Evolutionary conservation across 768 basidiomycete genomes (phyloP), one percentile per base, ranked within the genome.

Genomic region (Rhodotorula graminis): DNA sequence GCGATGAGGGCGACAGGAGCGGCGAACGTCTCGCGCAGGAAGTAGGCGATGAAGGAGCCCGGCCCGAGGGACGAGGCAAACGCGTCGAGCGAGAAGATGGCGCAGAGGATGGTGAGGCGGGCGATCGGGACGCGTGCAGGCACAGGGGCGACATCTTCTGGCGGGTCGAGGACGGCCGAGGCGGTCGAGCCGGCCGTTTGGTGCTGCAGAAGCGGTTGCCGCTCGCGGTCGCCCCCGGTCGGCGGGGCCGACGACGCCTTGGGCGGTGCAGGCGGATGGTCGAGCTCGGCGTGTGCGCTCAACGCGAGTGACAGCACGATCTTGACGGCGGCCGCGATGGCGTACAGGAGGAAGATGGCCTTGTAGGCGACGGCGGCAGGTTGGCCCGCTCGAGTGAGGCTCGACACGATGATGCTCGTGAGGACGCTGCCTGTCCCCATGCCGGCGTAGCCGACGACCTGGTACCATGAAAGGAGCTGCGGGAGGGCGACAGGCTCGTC

Each of bases 21-120:
- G 23, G 37, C 9, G 50, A 62, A 65, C 3, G 50, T 40, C 15
- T 40, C 61, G 7, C 52, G 50, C 64, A 73, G 64, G 44, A 65
- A 67, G 63, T 71, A 73, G 9, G 75, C 66, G 52, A 70, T 61
- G 65, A 70, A 74, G 8, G 75, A 70, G 21, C 66, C 59, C 0
- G 70, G 65, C 6, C 58, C 63, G 63, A 77, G 73, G 25, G 70
- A 61, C 0, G 64, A 64, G 25, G 76, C 67, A 68, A 74, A 72
- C 9, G 70, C 40, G 65, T 69, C 73, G 57, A 69, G 64, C 33
- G 60, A 56, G 58, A 71, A 74, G 31, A 73, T 62, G 50, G 66
- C 52, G 67, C 65, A 71, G 23, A 74, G 71, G n/a, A 53, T 23
- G 42, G 69, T 55, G 68, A 78, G 68, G 8, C 64, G 65, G 2